These are phyloP conservation scores for Celoporthe dispersa DNA, from an alignment of 2,329 filamentous ascomycete genomes.

Conservation along the genomic window DNA sequence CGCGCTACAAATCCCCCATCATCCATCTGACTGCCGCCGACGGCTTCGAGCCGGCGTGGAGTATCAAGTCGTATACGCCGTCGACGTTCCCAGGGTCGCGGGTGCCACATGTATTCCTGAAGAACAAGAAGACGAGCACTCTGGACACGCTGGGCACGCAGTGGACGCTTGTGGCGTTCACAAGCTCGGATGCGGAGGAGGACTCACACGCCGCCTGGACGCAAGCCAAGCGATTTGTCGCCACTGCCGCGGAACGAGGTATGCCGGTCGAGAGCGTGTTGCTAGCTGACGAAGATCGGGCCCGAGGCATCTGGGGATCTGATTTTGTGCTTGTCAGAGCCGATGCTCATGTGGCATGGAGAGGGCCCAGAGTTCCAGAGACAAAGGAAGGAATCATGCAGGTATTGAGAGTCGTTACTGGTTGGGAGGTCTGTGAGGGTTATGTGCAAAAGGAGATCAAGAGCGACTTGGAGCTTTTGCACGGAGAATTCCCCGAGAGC, in stretches of 20 bases:
- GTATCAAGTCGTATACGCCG: conserved; percentile 14
- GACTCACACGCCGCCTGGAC: conserved; percentile 16
- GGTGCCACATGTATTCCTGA: conserved; percentile 17
- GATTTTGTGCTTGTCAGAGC: conserved; percentile 18
- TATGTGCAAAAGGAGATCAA: conserved; percentile 16
- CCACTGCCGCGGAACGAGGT: conserved; percentile 8
- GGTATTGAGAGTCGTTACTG: conserved; percentile 20
- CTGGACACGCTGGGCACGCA: conserved; percentile 12
- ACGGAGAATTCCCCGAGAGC: conserved; percentile 14
- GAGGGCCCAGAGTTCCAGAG: conserved; percentile 4
- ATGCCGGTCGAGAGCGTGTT: conserved; percentile 14
- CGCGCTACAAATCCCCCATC: conserved; percentile 13
- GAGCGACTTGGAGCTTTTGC: conserved; percentile 15
- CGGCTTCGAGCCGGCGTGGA: conserved; percentile 14
- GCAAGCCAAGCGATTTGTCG: conserved; percentile 12
- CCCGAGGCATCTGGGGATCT: conserved; percentile 18
- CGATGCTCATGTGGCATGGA: conserved; percentile 18
- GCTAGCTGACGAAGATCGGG: conserved; percentile 16
- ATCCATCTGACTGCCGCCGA: conserved; percentile 14
- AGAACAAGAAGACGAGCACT: conserved; percentile 15
- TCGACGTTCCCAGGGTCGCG: conserved; percentile 17
- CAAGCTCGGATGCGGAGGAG: conserved; percentile 3
- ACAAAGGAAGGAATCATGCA: conserved; percentile 17
- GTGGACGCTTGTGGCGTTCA: conserved; percentile 16
- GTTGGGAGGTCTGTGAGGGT: conserved; percentile 19